Conservation (phyloP, 2,329 filamentous ascomycete species). For the Colletotrichum gigasporum region DNA sequence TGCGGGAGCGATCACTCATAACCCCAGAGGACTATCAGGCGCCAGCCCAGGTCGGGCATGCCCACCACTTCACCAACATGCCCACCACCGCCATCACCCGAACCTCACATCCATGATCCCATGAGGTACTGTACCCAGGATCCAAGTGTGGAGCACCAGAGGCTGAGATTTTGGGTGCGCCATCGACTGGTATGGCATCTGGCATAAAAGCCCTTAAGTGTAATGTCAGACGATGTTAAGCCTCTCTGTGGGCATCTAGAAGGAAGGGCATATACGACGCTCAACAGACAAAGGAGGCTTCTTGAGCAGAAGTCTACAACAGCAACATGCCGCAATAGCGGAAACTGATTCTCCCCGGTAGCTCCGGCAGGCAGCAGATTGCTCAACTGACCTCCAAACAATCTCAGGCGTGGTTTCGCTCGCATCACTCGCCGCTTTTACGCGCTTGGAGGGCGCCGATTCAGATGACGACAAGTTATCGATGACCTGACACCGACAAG, state of each 20-base stretch:
- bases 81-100: constrained; percentile 16
- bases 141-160: not conserved
- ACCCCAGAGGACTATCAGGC: constrained; percentile 6
- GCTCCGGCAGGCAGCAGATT: not conserved
- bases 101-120: constrained; percentile 27
- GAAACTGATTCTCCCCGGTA: not conserved
- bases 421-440: constrained; percentile 12
- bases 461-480: constrained; percentile 6
- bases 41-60: not conserved
- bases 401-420: not conserved
- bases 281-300: not conserved
- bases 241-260: not conserved
- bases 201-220: not conserved
- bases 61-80: constrained; percentile 14
- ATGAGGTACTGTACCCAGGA: not conserved
- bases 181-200: not conserved
- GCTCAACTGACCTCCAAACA: not conserved
- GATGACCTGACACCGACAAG: not conserved
- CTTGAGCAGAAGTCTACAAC: not conserved
- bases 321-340: not conserved
- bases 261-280: not conserved
- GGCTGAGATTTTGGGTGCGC: too few species aligned
- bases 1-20: constrained; percentile 26
- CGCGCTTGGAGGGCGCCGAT: not conserved
- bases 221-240: not conserved